Base-by-base conservation (phyloP, 2,329 filamentous ascomycete species). In the Talaromyces sp. region DNA sequence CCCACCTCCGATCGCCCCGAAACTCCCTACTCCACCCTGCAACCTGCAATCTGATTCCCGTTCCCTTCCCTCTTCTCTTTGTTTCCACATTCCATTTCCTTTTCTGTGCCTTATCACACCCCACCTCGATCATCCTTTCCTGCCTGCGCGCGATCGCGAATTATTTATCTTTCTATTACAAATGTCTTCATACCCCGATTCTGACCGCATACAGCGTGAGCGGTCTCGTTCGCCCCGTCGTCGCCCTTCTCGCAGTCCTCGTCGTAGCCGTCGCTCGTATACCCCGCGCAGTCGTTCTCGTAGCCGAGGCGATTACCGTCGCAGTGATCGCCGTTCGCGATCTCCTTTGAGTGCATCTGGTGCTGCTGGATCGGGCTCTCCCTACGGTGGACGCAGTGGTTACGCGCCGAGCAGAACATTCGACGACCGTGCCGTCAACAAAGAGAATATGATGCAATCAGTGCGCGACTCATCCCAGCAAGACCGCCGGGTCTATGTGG, bases 401-500 rank as follows among this genome's bases (percentile, higher is more conserved):
- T 83, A 82, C 68, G 82, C 84, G 66, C 85, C 87, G 39, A 63
- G 75, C 75, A 86, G 92, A 76, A 86, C 86, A 53, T 90, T 86
- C 77, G 93, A 97, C 75, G 91, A 96, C 69, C 87, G 91, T 68
- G 80, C 85, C 58, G 86, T 82, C 58, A 88, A 89, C 68, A 92
- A 94, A 77, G 91, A 96, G 77, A 88, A 91, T 74, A 97, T 96
- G 91, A 95, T 97, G 90, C 88, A 86, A 77, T 91, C 86, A 72
- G 88, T 97, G 67, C 88, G 91, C 71, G 94, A 97, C 71, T 89
- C 90, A 41, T 97, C 94, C 57, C 94, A 97, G 75, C 94, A 99
- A 79, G 94, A 99, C 82, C 93, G 94, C 71, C 92, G 94, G 64
- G 94, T 99, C 85, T 99, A 99, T 75, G 94, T 99, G 74, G 94